Conservation (phyloP, 2,329 filamentous ascomycete genomes). For the Escovopsis sp. region DNA sequence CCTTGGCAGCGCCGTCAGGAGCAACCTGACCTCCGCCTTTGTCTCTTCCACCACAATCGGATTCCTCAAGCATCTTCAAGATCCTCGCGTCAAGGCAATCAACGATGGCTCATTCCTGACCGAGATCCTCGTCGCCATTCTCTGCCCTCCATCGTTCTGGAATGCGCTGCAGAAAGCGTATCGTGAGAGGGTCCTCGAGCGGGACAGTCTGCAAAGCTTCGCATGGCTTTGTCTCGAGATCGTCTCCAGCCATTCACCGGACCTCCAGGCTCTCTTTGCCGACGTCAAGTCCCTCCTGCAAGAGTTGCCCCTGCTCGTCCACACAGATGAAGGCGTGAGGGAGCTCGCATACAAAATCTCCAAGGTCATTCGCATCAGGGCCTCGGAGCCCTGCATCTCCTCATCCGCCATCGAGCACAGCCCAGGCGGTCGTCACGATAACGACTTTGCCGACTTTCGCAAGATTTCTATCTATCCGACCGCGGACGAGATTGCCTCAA, state of each 20-base stretch:
- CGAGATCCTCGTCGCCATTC: slow-evolving; percentile 2
- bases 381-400: slow-evolving; percentile 2
- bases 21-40: slow-evolving; percentile 2
- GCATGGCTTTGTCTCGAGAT: slow-evolving; percentile 8
- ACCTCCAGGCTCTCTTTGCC: slow-evolving; percentile 1
- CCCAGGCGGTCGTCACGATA: slow-evolving; percentile 58
- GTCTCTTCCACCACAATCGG: slow-evolving; percentile 1
- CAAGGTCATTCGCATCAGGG: slow-evolving; percentile 20
- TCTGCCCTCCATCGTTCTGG: slow-evolving; percentile 7
- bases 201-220: slow-evolving; percentile 3
- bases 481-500: slow-evolving; percentile 43
- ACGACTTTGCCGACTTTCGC: slow-evolving; percentile 48
- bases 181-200: background rate
- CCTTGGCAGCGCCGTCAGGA: slow-evolving; percentile 4
- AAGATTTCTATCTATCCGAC: slow-evolving; percentile 51
- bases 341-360: slow-evolving; percentile 21
- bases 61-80: slow-evolving; percentile 3
- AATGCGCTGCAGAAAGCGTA: slow-evolving; percentile 1
- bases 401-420: slow-evolving; percentile 5
- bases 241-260: slow-evolving; percentile 1
- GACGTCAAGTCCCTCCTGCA: slow-evolving; percentile 14
- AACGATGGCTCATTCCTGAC: slow-evolving; percentile 6
- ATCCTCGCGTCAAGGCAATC: slow-evolving; percentile 4
- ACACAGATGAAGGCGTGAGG: slow-evolving; percentile 11
- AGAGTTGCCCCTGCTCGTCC: slow-evolving; percentile 10